A percentile compares a stretch with the other conserved stretches of the same genome.
phyloP scores from a whole-genome alignment of 1,139 yeast genomes.

The Taphrina deformans region DNA sequence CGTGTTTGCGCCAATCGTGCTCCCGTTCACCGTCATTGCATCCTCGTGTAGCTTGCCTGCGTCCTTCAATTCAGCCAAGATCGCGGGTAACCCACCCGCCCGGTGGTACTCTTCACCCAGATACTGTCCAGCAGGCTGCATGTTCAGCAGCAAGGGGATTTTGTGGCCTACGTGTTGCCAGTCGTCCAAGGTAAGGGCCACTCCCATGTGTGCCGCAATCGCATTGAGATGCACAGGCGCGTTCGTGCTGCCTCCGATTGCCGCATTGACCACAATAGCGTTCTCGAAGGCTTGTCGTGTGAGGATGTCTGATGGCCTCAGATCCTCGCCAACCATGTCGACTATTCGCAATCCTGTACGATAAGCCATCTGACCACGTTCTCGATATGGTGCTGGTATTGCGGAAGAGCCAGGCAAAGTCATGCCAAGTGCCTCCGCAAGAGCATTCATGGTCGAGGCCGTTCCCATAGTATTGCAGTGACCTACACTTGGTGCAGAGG shows the following conservation, averaged over 20 bases:
- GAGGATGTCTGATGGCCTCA: slow-evolving; percentile 40
- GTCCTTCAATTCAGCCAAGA: slow-evolving; percentile 39
- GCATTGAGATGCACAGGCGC: slow-evolving; percentile 42
- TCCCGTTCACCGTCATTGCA: slow-evolving; percentile 40
- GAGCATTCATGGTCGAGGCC: slow-evolving; percentile 42
- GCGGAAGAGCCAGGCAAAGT: slow-evolving; percentile 42
- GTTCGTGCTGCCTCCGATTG: slow-evolving; percentile 41
- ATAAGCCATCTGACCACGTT: slow-evolving; percentile 41
- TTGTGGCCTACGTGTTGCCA: slow-evolving; percentile 41
- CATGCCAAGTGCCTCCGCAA: slow-evolving; percentile 42
- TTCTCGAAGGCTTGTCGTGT: slow-evolving; percentile 40
- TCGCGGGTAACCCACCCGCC: slow-evolving; percentile 41
- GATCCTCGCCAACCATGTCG: slow-evolving; percentile 38
- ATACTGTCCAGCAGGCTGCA: slow-evolving; percentile 41
- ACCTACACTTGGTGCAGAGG: slow-evolving; percentile 41
- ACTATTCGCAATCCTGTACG: slow-evolving; percentile 39
- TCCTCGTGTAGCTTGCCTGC: slow-evolving; percentile 37
- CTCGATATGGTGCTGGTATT: slow-evolving; percentile 41
- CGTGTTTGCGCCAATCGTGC: slow-evolving; percentile 39
- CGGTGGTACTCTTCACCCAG: slow-evolving; percentile 41
- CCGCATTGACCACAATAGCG: slow-evolving; percentile 40
- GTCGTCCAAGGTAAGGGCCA: slow-evolving; percentile 39
- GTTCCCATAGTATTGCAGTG: slow-evolving; percentile 42
- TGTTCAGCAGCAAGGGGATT: slow-evolving; percentile 40
- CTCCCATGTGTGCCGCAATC: slow-evolving; percentile 41